Base-by-base conservation (phyloP, 768 basidiomycete species). In the Candolleomyces efflorescens region DNA sequence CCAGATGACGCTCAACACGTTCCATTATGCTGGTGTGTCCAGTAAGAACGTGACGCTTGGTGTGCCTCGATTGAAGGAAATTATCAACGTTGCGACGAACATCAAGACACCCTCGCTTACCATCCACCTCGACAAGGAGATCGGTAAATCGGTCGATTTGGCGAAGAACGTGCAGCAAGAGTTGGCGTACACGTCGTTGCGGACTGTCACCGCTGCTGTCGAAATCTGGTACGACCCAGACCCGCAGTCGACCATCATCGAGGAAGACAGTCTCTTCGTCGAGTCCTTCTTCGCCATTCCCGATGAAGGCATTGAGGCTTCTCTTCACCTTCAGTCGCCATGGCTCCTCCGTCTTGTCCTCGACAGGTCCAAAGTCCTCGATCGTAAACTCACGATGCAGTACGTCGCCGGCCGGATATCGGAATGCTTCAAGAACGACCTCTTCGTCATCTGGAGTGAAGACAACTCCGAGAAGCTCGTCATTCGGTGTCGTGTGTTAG, bases 11-110 rank as follows among this genome's bases (percentile, higher is more conserved):
- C 74, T 99, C 58, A 99, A 99, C 72, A 98, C 96, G 0, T 99
- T 98, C 91, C 97, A 99, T 74, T 98, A 98, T 70, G 97, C 97
- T 60, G 97, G 97, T 87, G 97, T 99, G 23, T 96, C 97, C n/a
- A 94, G 91, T 68, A 98, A 98, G 77, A 98, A 97, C 74, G 97
- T 99, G 51, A 99, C 97, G 0, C 92, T 98, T 59, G 97, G 97
- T 87, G 97, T 99, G 1, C 97, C 97, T 2, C 95, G 97, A 73
- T 72, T 99, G 62, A 98, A 98, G 77, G 97, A 98, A 74, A 98
- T 98, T 64, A 98, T 99, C 77, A 99, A 99, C 67, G 95, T 98
- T 59, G 97, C 97, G 0, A 91, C 89, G 18, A 95, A 98, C 69
- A 97, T 98, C 82, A 97, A 98, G 75, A 99, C 97, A 0, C 97